phyloP scores from a whole-genome alignment of 371 early-diverging fungal genomes.

The Dichotomocladium elegans region DNA sequence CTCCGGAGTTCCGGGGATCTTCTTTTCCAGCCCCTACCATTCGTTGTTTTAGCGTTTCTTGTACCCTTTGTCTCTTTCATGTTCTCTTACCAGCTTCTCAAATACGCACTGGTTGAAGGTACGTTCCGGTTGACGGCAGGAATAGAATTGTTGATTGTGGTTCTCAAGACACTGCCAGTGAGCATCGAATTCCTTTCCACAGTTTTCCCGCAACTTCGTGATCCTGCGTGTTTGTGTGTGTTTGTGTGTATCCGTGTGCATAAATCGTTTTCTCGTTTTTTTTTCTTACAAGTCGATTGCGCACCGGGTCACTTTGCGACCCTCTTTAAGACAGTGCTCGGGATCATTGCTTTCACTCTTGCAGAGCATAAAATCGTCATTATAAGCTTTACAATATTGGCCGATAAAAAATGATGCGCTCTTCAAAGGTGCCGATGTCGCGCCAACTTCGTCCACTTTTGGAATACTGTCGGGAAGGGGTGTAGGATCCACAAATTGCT shows the following conservation, averaged over 20 bases:
- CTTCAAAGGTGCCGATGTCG: constrained; percentile 89
- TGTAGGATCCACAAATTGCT: constrained; percentile 68
- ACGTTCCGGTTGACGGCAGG: constrained; percentile 81
- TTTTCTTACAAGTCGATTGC: constrained; percentile 79
- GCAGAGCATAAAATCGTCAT: constrained; percentile 96
- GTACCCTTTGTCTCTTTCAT: too few species aligned
- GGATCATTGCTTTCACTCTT: constrained; percentile 90
- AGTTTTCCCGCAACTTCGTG: constrained; percentile 85
- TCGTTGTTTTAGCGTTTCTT: too few species aligned
- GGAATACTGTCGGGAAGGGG: constrained; percentile 68
- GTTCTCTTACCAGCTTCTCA: constrained; percentile 71
- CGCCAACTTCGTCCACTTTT: constrained; percentile 85
- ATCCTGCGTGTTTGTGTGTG: constrained; percentile 47
- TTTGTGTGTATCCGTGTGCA: neutral
- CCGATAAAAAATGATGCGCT: constrained; percentile 92
- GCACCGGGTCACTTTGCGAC: constrained; percentile 94
- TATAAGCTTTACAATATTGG: constrained; percentile 85
- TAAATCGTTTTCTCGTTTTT: neutral
- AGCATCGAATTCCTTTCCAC: constrained; percentile 80
- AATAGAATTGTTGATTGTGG: constrained; percentile 82
- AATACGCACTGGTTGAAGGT: constrained; percentile 90
- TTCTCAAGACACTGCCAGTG: constrained; percentile 94
- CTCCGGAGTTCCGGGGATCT: constrained; percentile 73
- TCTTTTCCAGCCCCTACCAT: constrained; percentile 71
- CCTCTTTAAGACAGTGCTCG: constrained; percentile 87